Evolutionary conservation across 1,284 basidiomycete genomes (phyloP).

Genomic region (Leccinum ponderosum): DNA sequence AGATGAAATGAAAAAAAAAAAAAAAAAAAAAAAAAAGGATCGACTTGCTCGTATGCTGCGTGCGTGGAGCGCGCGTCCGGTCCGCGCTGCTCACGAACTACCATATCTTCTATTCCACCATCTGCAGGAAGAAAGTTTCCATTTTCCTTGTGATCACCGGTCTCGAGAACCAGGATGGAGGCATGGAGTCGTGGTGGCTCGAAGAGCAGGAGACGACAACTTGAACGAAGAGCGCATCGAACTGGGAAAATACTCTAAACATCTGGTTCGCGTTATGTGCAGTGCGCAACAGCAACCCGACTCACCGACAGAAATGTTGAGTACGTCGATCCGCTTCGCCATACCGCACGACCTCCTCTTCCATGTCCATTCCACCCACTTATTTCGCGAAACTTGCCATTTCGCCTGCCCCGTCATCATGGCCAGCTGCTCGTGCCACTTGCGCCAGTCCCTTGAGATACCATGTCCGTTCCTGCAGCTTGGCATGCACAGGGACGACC

Average conservation of each 20-base stretch:
- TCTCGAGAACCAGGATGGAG: constrained; percentile 27
- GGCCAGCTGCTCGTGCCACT: constrained; percentile 96
- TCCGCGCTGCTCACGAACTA: constrained; percentile 29
- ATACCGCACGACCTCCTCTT: constrained; percentile 80
- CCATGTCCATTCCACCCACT: constrained; percentile 90
- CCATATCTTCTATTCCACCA: constrained; percentile 33
- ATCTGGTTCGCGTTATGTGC: constrained; percentile 98
- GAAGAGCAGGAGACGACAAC: no score
- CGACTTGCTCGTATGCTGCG: constrained; percentile 31
- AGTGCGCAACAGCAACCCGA: constrained; percentile 47
- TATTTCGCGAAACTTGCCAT: constrained; percentile 70
- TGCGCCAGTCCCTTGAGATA: constrained; percentile 91
- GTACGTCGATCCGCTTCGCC: constrained; percentile 93
- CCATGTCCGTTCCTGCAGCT: constrained; percentile 85
- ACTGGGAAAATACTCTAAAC: constrained; percentile 99
- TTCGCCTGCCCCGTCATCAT: constrained; percentile 97
- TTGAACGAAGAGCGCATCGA: constrained; percentile 93
- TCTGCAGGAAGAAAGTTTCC: constrained; percentile 33
- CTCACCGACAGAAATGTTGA: constrained; percentile 88
- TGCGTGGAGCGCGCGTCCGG: constrained; percentile 31
- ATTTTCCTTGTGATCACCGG: constrained; percentile 32
- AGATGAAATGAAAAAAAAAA: no score
- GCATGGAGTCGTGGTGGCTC: constrained; percentile 25
- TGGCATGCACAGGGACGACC: constrained; percentile 87
- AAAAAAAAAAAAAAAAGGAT: neutral